Conservation (phyloP, 1,284 basidiomycete genomes). For the Moesziomyces globuligerus region DNA sequence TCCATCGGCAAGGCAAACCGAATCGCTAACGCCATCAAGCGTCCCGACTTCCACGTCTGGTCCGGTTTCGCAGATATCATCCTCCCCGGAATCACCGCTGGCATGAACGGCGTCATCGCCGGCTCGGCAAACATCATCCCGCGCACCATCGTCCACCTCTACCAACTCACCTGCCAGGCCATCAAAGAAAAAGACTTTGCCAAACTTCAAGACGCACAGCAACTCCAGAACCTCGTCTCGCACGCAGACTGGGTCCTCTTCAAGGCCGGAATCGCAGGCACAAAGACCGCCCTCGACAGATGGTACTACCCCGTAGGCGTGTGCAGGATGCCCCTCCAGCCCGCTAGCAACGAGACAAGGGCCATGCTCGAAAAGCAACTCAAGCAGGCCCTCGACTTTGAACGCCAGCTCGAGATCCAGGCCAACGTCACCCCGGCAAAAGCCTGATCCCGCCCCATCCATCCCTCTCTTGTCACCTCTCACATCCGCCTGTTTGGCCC, state of each 20-base stretch:
- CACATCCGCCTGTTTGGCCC: not conserved
- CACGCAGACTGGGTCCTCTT: constrained; percentile 82
- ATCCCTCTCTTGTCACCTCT: not conserved
- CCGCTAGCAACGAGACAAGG: constrained; percentile 71
- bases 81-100: constrained; percentile 40
- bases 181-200: constrained; percentile 15
- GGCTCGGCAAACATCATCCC: constrained; percentile 67
- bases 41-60: constrained; percentile 41
- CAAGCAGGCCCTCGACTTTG: constrained; percentile 75
- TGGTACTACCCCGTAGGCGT: constrained; percentile 78
- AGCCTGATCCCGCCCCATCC: constrained; percentile 1
- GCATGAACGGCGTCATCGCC: constrained; percentile 48
- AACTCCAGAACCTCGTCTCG: constrained; percentile 80
- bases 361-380: constrained; percentile 77
- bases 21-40: constrained; percentile 76
- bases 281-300: constrained; percentile 80
- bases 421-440: constrained; percentile 41
- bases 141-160: constrained; percentile 75
- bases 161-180: constrained; percentile 72
- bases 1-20: constrained; percentile 89
- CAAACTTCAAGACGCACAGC: constrained; percentile 76
- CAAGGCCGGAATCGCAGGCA: constrained; percentile 81
- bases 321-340: constrained; percentile 79
- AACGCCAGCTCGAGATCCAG: constrained; percentile 73
- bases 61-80: constrained; percentile 47